Evolutionary conservation across 192 early-diverging fungal species (phyloP).

Genomic region (Kickxella alabastrina): DNA sequence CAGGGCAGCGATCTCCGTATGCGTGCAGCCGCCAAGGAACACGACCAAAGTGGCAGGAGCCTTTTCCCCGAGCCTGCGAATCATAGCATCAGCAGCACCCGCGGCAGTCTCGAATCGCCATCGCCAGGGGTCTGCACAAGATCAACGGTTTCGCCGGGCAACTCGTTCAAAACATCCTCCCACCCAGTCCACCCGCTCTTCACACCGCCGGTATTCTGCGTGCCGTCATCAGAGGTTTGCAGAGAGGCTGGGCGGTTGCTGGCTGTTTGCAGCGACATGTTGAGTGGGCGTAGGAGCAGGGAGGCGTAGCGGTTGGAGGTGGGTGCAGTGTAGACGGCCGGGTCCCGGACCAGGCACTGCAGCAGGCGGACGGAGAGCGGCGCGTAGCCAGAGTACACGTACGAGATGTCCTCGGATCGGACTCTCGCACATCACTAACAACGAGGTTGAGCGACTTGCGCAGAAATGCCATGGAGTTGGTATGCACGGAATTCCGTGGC

Average conservation of each 20-base stretch:
- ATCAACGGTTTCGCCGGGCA: conserved; percentile 83
- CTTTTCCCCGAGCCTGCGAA: conserved; percentile 53
- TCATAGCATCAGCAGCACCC: conserved; percentile 12
- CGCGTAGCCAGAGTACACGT: conserved; percentile 94
- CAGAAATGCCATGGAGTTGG: conserved; percentile 46
- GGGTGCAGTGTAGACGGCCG: conserved; percentile 23
- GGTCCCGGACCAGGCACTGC: conserved; percentile 65
- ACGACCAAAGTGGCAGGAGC: conserved; percentile 77
- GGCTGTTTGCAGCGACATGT: conserved; percentile 27
- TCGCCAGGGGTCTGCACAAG: conserved; percentile 62
- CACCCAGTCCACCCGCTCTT: conserved; percentile 80
- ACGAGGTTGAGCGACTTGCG: conserved; percentile 72
- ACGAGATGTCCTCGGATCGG: conserved; percentile 83
- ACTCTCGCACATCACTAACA: conserved; percentile 84
- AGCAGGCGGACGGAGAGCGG: conserved; percentile 86
- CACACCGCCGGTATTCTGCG: conserved; percentile 22
- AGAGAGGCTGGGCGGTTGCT: conserved; percentile 7
- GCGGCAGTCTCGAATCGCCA: conserved; percentile 46
- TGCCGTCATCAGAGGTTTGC: background rate
- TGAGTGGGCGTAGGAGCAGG: conserved; percentile 39
- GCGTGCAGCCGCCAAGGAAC: conserved; percentile 94
- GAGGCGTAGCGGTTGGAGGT: conserved; percentile 36
- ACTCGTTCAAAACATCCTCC: conserved; percentile 75
- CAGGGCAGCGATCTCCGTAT: conserved; percentile 88
- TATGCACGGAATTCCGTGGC: conserved; percentile 24